Evolutionary conservation across 73 alveolate species (phyloP).

Genomic region (Tetrahymena thermophila): DNA sequence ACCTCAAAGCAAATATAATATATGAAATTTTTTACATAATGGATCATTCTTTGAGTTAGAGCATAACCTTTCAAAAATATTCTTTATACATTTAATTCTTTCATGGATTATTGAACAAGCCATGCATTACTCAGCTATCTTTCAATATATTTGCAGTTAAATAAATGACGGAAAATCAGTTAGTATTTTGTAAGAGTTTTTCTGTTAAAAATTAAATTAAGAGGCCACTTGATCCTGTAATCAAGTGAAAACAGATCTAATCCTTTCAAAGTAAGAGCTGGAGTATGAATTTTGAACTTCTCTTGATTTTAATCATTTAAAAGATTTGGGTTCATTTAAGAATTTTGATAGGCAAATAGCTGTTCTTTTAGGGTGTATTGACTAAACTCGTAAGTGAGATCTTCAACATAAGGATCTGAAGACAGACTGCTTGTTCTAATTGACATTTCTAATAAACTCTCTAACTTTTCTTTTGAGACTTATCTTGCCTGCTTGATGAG

Average conservation of each 20-base stretch:
- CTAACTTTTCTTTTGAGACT: conserved; percentile 59
- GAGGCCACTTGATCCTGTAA: conserved; percentile 87
- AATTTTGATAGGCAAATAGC: conserved; percentile 53
- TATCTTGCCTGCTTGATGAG: conserved; percentile 37
- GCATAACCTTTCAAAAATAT: conserved; percentile 58
- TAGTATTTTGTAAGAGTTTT: conserved; percentile 77
- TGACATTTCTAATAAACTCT: conserved; percentile 55
- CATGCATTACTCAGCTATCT: conserved; percentile 73
- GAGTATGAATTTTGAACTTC: conserved; percentile 12
- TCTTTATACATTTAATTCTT: conserved; percentile 62
- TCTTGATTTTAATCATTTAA: not conserved
- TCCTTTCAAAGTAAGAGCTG: conserved; percentile 57
- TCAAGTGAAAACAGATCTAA: conserved; percentile 79
- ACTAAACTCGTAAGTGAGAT: conserved; percentile 57
- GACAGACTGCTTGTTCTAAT: conserved; percentile 53
- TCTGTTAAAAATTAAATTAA: conserved; percentile 76
- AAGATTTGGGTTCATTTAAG: conserved; percentile 44
- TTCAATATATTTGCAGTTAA: conserved; percentile 75
- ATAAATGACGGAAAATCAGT: conserved; percentile 79
- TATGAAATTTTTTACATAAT: conserved; percentile 76
- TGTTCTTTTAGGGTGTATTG: conserved; percentile 54
- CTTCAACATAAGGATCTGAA: conserved; percentile 69
- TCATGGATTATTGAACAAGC: conserved; percentile 65
- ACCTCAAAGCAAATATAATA: conserved; percentile 91
- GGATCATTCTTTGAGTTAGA: conserved; percentile 78